Base-by-base conservation (phyloP, 345 rosid species). In the Linum tenue region DNA sequence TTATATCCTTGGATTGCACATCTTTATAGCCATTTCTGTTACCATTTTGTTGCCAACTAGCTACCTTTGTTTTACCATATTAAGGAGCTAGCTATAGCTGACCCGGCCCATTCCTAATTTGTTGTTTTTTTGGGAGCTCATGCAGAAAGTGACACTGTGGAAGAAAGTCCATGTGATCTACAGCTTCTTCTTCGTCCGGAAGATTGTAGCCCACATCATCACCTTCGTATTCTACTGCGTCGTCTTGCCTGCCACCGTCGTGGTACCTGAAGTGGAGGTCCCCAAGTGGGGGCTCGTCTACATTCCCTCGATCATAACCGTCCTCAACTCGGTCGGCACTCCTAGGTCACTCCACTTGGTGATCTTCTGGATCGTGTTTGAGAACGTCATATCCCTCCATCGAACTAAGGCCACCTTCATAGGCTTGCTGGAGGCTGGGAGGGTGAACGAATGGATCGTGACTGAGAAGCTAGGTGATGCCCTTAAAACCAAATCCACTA, bases 391-490 rank as follows among this genome's bases (percentile, higher is more conserved):
- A 96, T 90, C 99, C 5, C 76, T 90, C 50, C 99, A 90, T 55
- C 80, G 99, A 17, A 88, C 97, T 0, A 90, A 90, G 74, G 98
- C 96, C 5, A 86, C 97, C 4, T 86, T 92, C 72, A 85, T 88
- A 2, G 99, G 99, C 63, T 78, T 94, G 66, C 67, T 90, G 2
- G 99, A 90, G 74, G 88, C 86, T 0, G 92, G 91, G 31, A 80
- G 97, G 72, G 99, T 88, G 4, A 94, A 94, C 12, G 99, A 94
- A 72, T 94, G 99, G 99, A 83, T 94, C 42, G 99, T 94, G 39
- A 94, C 99, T 0, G 97, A 88, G 80, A 94, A 94, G 70, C 83
- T 90, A 2, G 99, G 99, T 4, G 99, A 84, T 63, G 85, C 76
- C 53, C 79, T 78, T 70, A 90, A 90, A 80, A 65, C 75, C 39